Conservation (phyloP, 768 basidiomycete genomes). For the Russula emetica region DNA sequence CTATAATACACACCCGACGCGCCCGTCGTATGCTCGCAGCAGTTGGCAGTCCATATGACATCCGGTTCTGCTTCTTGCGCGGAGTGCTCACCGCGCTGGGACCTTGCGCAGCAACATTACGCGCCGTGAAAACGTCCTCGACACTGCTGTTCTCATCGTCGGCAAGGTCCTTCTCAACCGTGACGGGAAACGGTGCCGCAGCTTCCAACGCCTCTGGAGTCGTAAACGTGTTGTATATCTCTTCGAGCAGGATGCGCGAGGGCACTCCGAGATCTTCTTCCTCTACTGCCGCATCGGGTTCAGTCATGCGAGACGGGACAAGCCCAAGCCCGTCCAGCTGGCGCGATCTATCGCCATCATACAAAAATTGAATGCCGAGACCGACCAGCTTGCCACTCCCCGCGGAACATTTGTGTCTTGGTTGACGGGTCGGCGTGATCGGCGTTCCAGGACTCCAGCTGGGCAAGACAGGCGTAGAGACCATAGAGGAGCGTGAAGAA, state of each 20-base stretch:
- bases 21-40: slow-evolving; percentile 20
- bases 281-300: slow-evolving; percentile 11
- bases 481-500: slow-evolving; percentile 24
- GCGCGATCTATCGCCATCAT: slow-evolving; percentile 14
- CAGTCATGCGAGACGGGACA: slow-evolving; percentile 19
- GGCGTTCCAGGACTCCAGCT: slow-evolving; percentile 14
- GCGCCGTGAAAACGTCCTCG: slow-evolving; percentile 20
- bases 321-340: slow-evolving; percentile 27
- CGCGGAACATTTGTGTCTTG: slow-evolving; percentile 8
- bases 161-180: not conserved
- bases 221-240: slow-evolving; percentile 27
- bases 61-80: slow-evolving; percentile 13
- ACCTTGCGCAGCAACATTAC: slow-evolving; percentile 9
- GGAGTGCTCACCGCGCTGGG: slow-evolving; percentile 23
- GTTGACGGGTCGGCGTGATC: slow-evolving; percentile 23
- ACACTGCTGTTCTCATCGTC: slow-evolving; percentile 9
- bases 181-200: slow-evolving; percentile 16
- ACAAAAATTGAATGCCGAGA: slow-evolving; percentile 26
- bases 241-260: slow-evolving; percentile 28
- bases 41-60: slow-evolving; percentile 21
- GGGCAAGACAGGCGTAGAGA: slow-evolving; percentile 22
- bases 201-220: slow-evolving; percentile 13
- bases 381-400: slow-evolving; percentile 18
- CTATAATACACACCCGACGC: not conserved
- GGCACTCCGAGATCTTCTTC: slow-evolving; percentile 24